A percentile compares a stretch with the other conserved stretches of the same genome.
phyloP scores from a whole-genome alignment of 2,329 filamentous ascomycete genomes.

The Penicillium crustosum region DNA sequence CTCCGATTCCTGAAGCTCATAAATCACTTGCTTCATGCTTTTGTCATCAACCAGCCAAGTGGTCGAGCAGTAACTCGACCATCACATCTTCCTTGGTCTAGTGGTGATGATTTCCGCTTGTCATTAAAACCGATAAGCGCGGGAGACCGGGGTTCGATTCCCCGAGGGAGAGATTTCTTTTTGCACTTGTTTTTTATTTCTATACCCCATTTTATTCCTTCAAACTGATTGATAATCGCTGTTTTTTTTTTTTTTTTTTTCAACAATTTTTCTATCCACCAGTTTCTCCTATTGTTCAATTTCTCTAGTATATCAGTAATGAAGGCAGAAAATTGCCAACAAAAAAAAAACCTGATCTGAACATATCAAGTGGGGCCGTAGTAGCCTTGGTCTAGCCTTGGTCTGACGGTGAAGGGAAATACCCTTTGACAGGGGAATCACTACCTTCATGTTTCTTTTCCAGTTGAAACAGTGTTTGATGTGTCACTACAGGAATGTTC shows the following conservation, averaged over 20 bases:
- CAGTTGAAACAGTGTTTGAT: slow-evolving; percentile 41
- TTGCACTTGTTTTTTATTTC: background rate
- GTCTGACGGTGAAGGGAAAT: slow-evolving; percentile 51
- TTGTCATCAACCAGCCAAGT: slow-evolving; percentile 26
- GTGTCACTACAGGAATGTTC: background rate
- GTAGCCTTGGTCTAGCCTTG: slow-evolving; percentile 46
- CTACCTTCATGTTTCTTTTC: slow-evolving; percentile 47
- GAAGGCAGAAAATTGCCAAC: background rate
- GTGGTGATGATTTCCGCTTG: slow-evolving; percentile 45
- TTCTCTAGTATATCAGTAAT: background rate
- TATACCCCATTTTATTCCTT: background rate
- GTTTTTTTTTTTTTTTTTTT: no score
- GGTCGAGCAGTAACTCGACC: slow-evolving; percentile 27
- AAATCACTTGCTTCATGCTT: accelerated
- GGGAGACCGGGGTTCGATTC: slow-evolving; percentile 43
- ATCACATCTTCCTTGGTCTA: slow-evolving; percentile 36
- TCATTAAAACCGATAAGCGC: slow-evolving; percentile 35
- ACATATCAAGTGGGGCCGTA: slow-evolving; percentile 17
- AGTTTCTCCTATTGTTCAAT: background rate
- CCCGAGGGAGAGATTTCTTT: slow-evolving; percentile 37
- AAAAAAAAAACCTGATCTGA: background rate
- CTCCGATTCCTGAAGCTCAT: background rate
- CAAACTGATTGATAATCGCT: background rate
- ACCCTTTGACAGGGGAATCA: slow-evolving; percentile 39
- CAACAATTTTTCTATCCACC: accelerated